These are phyloP conservation scores for Tetrapisispora iriomotensis DNA, from an alignment of 805 yeast genomes.

Conservation along the genomic window DNA sequence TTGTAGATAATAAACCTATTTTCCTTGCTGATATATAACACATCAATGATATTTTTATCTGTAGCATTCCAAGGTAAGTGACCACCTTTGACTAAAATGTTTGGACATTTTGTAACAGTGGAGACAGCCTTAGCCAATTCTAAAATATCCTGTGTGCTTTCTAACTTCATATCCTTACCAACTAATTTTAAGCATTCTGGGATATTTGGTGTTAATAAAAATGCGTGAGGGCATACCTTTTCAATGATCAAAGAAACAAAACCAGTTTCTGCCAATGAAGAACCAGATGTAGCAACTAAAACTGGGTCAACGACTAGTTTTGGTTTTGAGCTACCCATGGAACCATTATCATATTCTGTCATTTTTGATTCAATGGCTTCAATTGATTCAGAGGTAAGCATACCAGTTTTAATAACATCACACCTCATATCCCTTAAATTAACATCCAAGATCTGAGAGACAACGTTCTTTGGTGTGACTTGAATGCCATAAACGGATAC, in stretches of 20 bases:
- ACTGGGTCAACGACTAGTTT: slow-evolving; percentile 71
- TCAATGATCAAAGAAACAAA: slow-evolving; percentile 33
- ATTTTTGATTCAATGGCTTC: slow-evolving; percentile 35
- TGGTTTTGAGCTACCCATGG: slow-evolving; percentile 13
- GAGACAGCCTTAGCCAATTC: slow-evolving; percentile 33
- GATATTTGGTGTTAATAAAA: slow-evolving; percentile 65
- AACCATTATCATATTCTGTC: slow-evolving; percentile 17
- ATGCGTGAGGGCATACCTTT: slow-evolving; percentile 44
- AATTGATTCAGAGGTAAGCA: slow-evolving; percentile 52
- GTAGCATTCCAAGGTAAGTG: slow-evolving; percentile 42
- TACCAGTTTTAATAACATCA: slow-evolving; percentile 70
- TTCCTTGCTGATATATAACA: slow-evolving; percentile 38
- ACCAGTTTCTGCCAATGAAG: slow-evolving; percentile 37
- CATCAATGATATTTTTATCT: slow-evolving; percentile 38
- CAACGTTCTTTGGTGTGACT: slow-evolving; percentile 34
- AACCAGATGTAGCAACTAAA: slow-evolving; percentile 73
- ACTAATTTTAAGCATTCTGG: slow-evolving; percentile 47
- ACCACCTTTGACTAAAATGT: slow-evolving; percentile 72
- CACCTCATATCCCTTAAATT: slow-evolving; percentile 52
- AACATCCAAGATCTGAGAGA: slow-evolving; percentile 41
- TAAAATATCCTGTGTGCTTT: slow-evolving; percentile 33
- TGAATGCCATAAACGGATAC: slow-evolving; percentile 34
- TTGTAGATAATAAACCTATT: slow-evolving; percentile 35
- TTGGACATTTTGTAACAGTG: slow-evolving; percentile 34
- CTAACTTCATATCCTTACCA: slow-evolving; percentile 22